Conservation (phyloP, 2,329 filamentous ascomycete genomes). For the Domatiomyces catenatus region DNA sequence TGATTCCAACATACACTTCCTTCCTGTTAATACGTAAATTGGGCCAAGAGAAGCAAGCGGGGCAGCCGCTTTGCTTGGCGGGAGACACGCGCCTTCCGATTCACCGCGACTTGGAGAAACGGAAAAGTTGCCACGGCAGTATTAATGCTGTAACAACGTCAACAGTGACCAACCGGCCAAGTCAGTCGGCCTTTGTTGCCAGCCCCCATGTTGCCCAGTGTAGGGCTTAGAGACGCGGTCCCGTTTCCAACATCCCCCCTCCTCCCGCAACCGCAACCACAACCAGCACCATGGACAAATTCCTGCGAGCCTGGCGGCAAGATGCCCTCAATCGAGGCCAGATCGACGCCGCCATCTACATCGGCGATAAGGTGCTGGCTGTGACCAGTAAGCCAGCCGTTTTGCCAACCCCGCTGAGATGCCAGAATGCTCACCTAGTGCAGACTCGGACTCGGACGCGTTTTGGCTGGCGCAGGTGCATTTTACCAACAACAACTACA, state of each 20-base stretch:
- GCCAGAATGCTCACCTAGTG: slow-evolving; percentile 6
- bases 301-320: slow-evolving; percentile 85
- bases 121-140: not conserved
- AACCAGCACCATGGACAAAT: slow-evolving; percentile 90
- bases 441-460: slow-evolving; percentile 57
- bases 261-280: not conserved
- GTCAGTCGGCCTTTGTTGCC: not conserved
- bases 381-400: slow-evolving; percentile 57
- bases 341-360: slow-evolving; percentile 90
- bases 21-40: too few species aligned
- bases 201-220: not conserved
- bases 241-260: not conserved
- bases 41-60: too few species aligned
- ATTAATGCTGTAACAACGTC: not conserved
- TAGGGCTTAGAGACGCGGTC: not conserved
- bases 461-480: slow-evolving; percentile 98
- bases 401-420: not conserved
- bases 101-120: not conserved
- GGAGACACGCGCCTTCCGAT: not conserved
- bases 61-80: not conserved
- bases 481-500: slow-evolving; percentile 90
- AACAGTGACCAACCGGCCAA: not conserved
- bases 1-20: too few species aligned
- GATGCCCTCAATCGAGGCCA: slow-evolving; percentile 92
- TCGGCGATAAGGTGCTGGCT: slow-evolving; percentile 90